Conservation (phyloP, 2,329 filamentous ascomycete species). For the Lachnellula willkommii region DNA sequence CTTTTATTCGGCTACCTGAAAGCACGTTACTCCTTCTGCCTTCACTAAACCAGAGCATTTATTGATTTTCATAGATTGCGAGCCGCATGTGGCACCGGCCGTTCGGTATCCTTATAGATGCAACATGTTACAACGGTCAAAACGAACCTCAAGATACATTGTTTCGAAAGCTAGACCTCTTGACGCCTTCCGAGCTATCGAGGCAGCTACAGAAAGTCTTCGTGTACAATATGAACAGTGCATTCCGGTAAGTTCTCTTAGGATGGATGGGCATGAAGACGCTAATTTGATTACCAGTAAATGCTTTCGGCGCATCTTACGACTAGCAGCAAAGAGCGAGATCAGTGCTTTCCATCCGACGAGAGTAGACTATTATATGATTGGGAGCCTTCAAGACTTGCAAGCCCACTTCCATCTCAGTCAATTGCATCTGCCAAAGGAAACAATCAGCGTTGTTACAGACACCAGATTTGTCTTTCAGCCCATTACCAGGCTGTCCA, state of each 20-base stretch:
- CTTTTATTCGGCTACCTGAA: constrained; percentile 64
- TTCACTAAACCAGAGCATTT: not conserved
- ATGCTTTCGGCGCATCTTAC: constrained; percentile 59
- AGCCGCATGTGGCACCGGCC: constrained; percentile 65
- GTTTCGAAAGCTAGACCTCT: constrained; percentile 56
- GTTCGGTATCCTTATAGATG: constrained; percentile 63
- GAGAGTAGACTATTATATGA: constrained; percentile 61
- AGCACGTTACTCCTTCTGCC: constrained; percentile 34
- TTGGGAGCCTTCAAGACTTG: constrained; percentile 60
- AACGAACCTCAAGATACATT: constrained; percentile 61
- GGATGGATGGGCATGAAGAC: constrained; percentile 48
- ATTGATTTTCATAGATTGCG: constrained; percentile 47
- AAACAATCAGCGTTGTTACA: constrained; percentile 63
- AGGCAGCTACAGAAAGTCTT: constrained; percentile 57
- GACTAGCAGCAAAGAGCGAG: constrained; percentile 57
- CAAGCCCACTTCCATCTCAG: constrained; percentile 62
- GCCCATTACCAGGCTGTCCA: constrained; percentile 59
- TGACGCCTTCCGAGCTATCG: constrained; percentile 57
- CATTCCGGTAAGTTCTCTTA: constrained; percentile 58
- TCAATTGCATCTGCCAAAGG: constrained; percentile 62
- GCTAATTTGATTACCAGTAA: constrained; percentile 38
- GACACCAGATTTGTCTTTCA: constrained; percentile 63
- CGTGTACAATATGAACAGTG: constrained; percentile 69
- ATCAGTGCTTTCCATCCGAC: constrained; percentile 55
- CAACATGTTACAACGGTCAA: constrained; percentile 64